Evolutionary conservation across 441 rosid species (phyloP).

Genomic region (Erodium trifolium): DNA sequence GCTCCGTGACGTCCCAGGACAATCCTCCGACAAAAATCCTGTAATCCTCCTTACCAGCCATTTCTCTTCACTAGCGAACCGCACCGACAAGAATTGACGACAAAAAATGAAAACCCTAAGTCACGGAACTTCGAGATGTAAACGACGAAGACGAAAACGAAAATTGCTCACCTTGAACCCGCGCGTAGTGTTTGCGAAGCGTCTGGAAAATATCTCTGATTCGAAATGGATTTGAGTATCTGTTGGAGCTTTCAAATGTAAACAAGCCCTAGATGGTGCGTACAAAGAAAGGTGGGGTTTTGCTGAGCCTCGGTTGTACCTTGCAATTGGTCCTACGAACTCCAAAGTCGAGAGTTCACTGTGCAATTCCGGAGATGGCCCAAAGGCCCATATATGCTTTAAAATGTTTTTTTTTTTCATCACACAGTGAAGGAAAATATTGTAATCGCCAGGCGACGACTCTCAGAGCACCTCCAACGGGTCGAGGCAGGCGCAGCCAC

Average conservation of each 20-base stretch:
- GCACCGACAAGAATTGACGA: neutral
- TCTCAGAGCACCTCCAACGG: no score
- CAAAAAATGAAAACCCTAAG: neutral
- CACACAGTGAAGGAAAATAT: no score
- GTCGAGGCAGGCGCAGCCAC: no score
- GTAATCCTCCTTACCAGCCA: constrained; percentile 73
- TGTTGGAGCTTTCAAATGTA: neutral
- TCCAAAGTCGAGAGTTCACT: neutral
- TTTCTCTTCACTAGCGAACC: constrained; percentile 18
- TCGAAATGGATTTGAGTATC: neutral
- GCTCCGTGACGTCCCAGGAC: constrained; percentile 69
- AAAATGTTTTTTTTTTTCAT: no score
- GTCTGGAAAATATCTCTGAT: neutral
- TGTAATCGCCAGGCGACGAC: no score
- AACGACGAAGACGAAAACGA: neutral
- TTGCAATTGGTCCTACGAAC: no score
- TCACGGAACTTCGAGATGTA: neutral
- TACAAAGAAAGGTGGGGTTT: neutral
- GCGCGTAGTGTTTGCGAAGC: neutral
- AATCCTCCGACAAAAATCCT: constrained; percentile 88
- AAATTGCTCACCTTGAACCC: neutral
- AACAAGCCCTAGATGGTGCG: neutral
- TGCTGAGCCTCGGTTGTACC: neutral
- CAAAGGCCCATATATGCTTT: no score
- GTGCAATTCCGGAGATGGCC: neutral